phyloP scores from a whole-genome alignment of 768 basidiomycete species.

The Russula griseocarnosa region DNA sequence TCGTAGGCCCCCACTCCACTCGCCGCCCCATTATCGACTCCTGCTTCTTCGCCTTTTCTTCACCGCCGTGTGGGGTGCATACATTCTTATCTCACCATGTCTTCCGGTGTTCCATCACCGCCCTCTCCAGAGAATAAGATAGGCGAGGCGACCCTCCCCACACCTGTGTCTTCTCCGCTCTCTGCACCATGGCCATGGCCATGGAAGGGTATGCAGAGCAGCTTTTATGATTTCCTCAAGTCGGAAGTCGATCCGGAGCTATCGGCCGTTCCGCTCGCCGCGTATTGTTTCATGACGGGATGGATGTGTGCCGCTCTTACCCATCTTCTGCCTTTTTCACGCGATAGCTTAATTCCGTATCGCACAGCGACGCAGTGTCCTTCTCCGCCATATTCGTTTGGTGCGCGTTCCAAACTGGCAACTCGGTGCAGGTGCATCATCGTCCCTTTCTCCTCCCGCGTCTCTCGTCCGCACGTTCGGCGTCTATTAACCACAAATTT shows the following conservation, averaged over 20 bases:
- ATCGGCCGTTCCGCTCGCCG: slow-evolving; percentile 52
- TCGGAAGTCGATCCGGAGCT: slow-evolving; percentile 50
- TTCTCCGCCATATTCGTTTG: slow-evolving; percentile 81
- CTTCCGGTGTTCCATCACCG: background rate
- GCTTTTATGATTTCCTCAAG: slow-evolving; percentile 36
- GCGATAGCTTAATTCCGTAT: background rate
- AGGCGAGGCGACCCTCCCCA: slow-evolving; percentile 14
- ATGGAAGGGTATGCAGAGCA: slow-evolving; percentile 27
- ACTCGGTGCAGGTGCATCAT: slow-evolving; percentile 56
- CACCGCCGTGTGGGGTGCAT: background rate
- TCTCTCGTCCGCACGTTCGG: background rate
- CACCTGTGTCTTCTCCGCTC: slow-evolving; percentile 8
- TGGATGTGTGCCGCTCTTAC: slow-evolving; percentile 53
- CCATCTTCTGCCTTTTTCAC: background rate
- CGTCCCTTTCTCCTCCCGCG: too few relatives aligned
- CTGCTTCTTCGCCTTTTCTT: too few relatives aligned
- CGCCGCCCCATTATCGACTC: too few relatives aligned
- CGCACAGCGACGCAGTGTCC: slow-evolving; percentile 57
- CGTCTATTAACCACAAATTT: background rate
- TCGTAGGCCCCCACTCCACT: background rate
- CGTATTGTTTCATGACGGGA: slow-evolving; percentile 77
- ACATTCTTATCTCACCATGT: background rate
- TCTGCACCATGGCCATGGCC: background rate
- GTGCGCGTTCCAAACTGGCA: slow-evolving; percentile 84
- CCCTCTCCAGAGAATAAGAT: slow-evolving; percentile 4